These are phyloP conservation scores for Helichrysum umbraculigerum DNA, from an alignment of 129 eudicot species.

Conservation along the genomic window DNA sequence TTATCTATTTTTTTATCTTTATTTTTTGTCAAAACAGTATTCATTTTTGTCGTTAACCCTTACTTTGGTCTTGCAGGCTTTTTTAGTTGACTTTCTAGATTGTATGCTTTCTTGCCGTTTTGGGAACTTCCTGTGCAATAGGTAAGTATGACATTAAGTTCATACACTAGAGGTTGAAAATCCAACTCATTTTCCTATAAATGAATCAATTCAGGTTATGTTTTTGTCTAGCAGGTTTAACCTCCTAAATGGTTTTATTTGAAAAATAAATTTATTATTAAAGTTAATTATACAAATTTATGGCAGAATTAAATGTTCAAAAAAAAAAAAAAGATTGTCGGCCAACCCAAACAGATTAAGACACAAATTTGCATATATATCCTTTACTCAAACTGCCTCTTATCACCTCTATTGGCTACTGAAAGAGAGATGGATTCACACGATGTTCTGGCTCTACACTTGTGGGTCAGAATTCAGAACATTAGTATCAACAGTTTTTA, in stretches of 20 bases:
- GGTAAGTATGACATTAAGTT: conserved; percentile 40
- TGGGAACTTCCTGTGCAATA: conserved; percentile 96
- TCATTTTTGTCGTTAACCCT: conserved; percentile 16
- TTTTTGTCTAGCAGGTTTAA: background rate
- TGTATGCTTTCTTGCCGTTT: conserved; percentile 87
- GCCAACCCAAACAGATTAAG: background rate
- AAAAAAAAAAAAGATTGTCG: background rate
- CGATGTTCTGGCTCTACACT: conserved; percentile 9
- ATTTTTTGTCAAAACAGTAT: background rate
- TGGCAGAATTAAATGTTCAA: background rate
- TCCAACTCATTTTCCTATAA: background rate
- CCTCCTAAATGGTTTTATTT: background rate
- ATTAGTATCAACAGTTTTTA: background rate
- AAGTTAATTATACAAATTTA: background rate
- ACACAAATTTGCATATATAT: background rate
- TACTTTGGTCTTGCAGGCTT: conserved; percentile 53
- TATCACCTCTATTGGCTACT: background rate
- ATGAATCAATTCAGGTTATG: background rate
- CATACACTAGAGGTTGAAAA: background rate
- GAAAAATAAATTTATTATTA: background rate
- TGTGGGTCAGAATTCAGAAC: background rate
- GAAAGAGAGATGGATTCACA: background rate
- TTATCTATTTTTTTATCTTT: background rate
- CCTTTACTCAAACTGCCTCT: background rate
- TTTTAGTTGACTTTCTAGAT: conserved; percentile 86